Conservation (phyloP, 306 rosid species). For the Sesbania bispinosa region DNA sequence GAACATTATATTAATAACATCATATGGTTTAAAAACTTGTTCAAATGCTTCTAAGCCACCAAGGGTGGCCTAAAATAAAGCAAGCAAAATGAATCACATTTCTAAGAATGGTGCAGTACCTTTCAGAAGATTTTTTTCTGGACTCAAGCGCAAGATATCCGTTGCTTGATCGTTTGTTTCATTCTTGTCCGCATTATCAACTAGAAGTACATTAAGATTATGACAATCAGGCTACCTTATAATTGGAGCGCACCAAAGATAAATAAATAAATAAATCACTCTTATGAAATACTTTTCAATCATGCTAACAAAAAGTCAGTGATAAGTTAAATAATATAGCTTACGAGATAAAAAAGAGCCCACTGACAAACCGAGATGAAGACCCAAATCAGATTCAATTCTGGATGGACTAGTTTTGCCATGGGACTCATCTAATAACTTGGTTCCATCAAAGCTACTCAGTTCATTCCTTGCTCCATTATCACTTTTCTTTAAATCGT, state of each 20-base stretch:
- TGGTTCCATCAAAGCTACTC: slow-evolving; percentile 36
- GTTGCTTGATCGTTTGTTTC: slow-evolving; percentile 40
- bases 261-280: background rate
- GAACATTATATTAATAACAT: slow-evolving; percentile 36
- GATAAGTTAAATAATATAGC: background rate
- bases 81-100: slow-evolving; percentile 4
- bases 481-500: slow-evolving; percentile 38
- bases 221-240: slow-evolving; percentile 26
- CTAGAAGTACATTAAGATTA: slow-evolving; percentile 47
- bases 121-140: slow-evolving; percentile 33
- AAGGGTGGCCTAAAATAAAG: slow-evolving; percentile 12
- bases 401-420: slow-evolving; percentile 35
- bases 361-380: slow-evolving; percentile 71
- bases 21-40: slow-evolving; percentile 11
- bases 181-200: slow-evolving; percentile 35
- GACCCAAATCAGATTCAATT: slow-evolving; percentile 57
- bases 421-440: slow-evolving; percentile 39
- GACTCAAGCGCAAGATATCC: slow-evolving; percentile 31
- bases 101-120: slow-evolving; percentile 43
- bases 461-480: slow-evolving; percentile 40
- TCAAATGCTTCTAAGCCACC: slow-evolving; percentile 9
- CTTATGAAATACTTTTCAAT: slow-evolving; percentile 15
- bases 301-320: background rate
- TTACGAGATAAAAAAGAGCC: slow-evolving; percentile 69
- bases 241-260: background rate